Base-by-base conservation (phyloP, 1,139 yeast genomes). In the Candida mesenterica region DNA sequence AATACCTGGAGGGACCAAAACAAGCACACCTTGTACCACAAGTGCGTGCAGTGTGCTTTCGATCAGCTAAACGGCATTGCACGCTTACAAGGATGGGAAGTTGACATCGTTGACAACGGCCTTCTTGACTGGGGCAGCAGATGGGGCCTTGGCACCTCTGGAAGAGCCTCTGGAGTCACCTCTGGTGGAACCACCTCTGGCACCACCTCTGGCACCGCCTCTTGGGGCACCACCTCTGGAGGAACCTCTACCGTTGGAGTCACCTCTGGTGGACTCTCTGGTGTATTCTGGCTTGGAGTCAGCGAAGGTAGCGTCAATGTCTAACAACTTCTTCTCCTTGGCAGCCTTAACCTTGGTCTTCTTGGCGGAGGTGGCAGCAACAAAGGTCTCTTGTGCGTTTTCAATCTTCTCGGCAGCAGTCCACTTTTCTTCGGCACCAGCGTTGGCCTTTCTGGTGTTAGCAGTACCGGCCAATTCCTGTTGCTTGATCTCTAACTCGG, bases 281-380 rank as follows among this genome's bases (percentile, higher is more conserved):
- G 55, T 46, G 35, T 53, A 31, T 33, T 45, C 46, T 32, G 44
- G 40, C 28, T 40, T 38, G 23, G 46, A 37, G 44, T 81, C 88
- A 48, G 80, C 72, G 56, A 82, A 82, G 39, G 74, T 64, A 44
- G 87, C 83, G 46, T 77, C 76, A 52, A 82, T 66, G 48, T 82
- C 86, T 60, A 84, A 74, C 62, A 69, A 69, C 57, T 72, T 75
- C 79, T 83, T 84, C 59, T 78, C 78, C 74, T 83, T 83, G 57
- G 66, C 71, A 43, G 78, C 70, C 74, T 82, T 83, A 50, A 71
- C 58, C 65, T 72, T 82, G 50, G 66, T 49, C 65, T 75, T 74
- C 77, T 82, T 84, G 59, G 68, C 62, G 52, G 67, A 65, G 48
- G 85, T 63, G 34, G 85, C 66, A 42, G 71, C 71, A 49, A 77